Evolutionary conservation across 371 early-diverging fungal species (phyloP).

Genomic region (Choanephora cucurbitarum): DNA sequence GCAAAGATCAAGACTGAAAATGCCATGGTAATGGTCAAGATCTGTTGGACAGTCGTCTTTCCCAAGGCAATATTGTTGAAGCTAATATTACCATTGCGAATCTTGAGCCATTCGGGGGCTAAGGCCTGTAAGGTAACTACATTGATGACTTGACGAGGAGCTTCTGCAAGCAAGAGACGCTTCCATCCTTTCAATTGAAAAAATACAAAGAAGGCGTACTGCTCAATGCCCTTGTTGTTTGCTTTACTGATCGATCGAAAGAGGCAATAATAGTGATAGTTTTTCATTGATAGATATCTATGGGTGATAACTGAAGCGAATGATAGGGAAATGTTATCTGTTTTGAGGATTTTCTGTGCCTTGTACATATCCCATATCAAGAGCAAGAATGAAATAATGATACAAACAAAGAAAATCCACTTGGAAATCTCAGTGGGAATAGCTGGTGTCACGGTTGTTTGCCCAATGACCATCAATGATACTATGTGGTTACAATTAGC

Average conservation of each 20-base stretch:
- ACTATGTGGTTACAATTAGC: conserved; percentile 7
- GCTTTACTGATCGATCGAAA: conserved; percentile 69
- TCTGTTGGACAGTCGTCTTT: conserved; percentile 25
- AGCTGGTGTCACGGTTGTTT: conserved; percentile 24
- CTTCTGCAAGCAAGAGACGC: conserved; percentile 80
- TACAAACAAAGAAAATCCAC: conserved; percentile 72
- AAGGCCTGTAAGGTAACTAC: conserved; percentile 38
- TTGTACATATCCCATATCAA: conserved; percentile 75
- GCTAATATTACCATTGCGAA: conserved; percentile 16
- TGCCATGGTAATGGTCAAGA: conserved; percentile 48
- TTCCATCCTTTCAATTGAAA: conserved; percentile 89
- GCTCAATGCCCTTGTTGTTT: conserved; percentile 63
- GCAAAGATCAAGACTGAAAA: conserved; percentile 42
- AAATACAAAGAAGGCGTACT: conserved; percentile 83
- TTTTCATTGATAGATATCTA: conserved; percentile 57
- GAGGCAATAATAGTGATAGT: conserved; percentile 81
- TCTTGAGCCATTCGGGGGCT: conserved; percentile 33
- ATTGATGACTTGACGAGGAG: conserved; percentile 79
- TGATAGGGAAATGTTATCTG: conserved; percentile 76
- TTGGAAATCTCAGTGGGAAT: conserved; percentile 41
- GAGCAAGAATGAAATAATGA: conserved; percentile 69
- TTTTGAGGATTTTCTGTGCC: conserved; percentile 61
- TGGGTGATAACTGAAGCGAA: conserved; percentile 77
- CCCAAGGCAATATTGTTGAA: conserved; percentile 31
- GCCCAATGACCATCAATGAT: conserved; percentile 26